These are phyloP conservation scores for Apostasia shenzhenica DNA, from an alignment of 106 monocot genomes.

Conservation along the genomic window DNA sequence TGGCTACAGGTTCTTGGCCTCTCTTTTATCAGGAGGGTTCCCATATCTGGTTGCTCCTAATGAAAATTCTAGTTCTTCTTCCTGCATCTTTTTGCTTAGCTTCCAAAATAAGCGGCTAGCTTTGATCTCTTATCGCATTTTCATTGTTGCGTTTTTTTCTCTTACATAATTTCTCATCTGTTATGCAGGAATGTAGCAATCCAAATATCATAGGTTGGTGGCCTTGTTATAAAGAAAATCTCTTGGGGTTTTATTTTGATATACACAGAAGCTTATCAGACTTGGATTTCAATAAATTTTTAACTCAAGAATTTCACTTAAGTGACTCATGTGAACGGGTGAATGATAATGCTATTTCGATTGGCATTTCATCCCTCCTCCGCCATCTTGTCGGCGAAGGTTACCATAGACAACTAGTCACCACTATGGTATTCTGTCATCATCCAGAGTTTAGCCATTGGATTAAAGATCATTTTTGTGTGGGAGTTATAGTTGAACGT, in stretches of 20 bases:
- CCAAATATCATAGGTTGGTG: conserved; percentile 13
- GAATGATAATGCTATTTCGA: conserved; percentile 2
- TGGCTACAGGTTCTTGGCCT: too few species aligned
- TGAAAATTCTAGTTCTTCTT: too few species aligned
- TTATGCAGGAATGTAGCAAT: neutral
- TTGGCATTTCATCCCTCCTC: conserved; percentile 10
- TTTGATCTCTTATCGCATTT: too few species aligned
- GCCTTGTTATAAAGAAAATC: conserved; percentile 19
- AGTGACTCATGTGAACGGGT: conserved; percentile 17
- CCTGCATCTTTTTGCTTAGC: too few species aligned
- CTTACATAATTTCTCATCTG: too few species aligned
- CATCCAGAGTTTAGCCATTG: conserved; percentile 6
- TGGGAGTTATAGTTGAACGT: conserved; percentile 53
- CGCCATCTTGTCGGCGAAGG: conserved; percentile 66
- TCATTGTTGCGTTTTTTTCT: too few species aligned
- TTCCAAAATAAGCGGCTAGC: too few species aligned
- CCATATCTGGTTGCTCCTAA: too few species aligned
- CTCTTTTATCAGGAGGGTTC: too few species aligned
- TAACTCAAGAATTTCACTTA: conserved; percentile 15
- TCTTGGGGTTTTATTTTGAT: conserved; percentile 14
- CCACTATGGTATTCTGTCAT: conserved; percentile 26
- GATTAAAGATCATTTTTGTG: conserved; percentile 37
- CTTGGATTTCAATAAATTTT: conserved; percentile 23
- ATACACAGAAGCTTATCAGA: conserved; percentile 16
- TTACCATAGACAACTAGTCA: conserved; percentile 60